phyloP scores from a whole-genome alignment of 345 rosid species.

The Gossypium bickii region DNA sequence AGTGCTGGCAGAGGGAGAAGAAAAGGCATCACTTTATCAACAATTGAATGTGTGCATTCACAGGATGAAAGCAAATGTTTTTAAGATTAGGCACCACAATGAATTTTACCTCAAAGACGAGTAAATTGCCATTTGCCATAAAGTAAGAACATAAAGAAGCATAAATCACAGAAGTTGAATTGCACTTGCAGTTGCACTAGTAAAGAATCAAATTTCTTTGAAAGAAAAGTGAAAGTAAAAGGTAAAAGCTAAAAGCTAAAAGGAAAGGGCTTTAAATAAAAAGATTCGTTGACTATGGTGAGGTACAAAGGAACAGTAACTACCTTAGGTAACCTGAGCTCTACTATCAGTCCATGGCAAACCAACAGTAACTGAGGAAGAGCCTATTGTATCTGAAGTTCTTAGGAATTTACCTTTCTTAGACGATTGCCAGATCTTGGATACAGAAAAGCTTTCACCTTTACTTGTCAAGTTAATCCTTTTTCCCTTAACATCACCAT shows the following conservation, averaged over 20 bases:
- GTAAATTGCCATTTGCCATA: constrained; percentile 4
- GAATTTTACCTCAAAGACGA: not conserved
- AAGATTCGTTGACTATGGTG: constrained; percentile 21
- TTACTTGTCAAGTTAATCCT: constrained; percentile 64
- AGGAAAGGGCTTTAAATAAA: constrained; percentile 13
- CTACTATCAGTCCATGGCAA: constrained; percentile 35
- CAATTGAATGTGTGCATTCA: not conserved
- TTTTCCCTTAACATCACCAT: constrained; percentile 61
- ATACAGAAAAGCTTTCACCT: constrained; percentile 93
- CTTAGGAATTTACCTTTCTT: constrained; percentile 49
- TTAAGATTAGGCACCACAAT: not conserved
- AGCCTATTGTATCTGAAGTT: constrained; percentile 37
- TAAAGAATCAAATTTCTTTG: constrained; percentile 17
- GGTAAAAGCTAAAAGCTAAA: constrained; percentile 15
- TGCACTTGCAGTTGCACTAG: not conserved
- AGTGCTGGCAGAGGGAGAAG: no score
- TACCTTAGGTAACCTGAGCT: constrained; percentile 39
- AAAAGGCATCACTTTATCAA: not conserved
- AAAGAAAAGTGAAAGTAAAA: constrained; percentile 9
- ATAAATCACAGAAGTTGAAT: not conserved
- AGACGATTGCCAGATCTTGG: constrained; percentile 90
- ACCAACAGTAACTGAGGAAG: constrained; percentile 23
- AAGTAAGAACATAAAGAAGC: constrained; percentile 2
- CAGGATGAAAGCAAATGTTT: not conserved
- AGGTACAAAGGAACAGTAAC: constrained; percentile 26